phyloP scores from a whole-genome alignment of 139 green algal genomes.

The Zygnema circumcarinatum region DNA sequence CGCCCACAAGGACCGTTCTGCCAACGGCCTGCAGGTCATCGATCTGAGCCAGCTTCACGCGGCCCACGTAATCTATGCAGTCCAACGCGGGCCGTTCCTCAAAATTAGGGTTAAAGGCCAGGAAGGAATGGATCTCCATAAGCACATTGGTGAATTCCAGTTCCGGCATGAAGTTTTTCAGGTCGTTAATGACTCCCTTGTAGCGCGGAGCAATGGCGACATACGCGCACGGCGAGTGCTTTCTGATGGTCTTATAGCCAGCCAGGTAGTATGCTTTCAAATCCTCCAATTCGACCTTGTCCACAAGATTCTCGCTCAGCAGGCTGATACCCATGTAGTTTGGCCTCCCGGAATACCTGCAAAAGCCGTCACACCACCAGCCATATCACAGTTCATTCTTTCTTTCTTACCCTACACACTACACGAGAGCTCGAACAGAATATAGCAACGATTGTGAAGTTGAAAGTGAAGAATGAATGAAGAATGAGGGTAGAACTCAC shows the following conservation, averaged over 20 bases:
- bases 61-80: not conserved
- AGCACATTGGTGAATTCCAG: conserved; percentile 29
- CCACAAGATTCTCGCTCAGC: conserved; percentile 28
- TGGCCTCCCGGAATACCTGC: conserved; percentile 5
- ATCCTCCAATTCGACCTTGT: not conserved
- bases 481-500: not conserved
- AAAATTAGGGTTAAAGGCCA: conserved; percentile 39
- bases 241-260: conserved; percentile 10
- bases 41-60: not conserved
- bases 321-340: conserved; percentile 29
- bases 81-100: not conserved
- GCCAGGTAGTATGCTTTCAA: conserved; percentile 27
- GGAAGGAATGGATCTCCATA: conserved; percentile 48
- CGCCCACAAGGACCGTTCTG: conserved; percentile 10
- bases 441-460: too few relatives aligned
- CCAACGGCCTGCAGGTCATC: conserved; percentile 3
- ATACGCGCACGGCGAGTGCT: conserved; percentile 39
- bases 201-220: conserved; percentile 23
- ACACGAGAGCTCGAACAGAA: too few relatives aligned
- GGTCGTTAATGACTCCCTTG: not conserved
- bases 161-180: conserved; percentile 3
- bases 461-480: not conserved
- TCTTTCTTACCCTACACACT: not conserved
- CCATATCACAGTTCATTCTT: not conserved
- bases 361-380: not conserved